Conservation (phyloP, 352 stramenopile genomes). For the Sclerospora graminicola region DNA sequence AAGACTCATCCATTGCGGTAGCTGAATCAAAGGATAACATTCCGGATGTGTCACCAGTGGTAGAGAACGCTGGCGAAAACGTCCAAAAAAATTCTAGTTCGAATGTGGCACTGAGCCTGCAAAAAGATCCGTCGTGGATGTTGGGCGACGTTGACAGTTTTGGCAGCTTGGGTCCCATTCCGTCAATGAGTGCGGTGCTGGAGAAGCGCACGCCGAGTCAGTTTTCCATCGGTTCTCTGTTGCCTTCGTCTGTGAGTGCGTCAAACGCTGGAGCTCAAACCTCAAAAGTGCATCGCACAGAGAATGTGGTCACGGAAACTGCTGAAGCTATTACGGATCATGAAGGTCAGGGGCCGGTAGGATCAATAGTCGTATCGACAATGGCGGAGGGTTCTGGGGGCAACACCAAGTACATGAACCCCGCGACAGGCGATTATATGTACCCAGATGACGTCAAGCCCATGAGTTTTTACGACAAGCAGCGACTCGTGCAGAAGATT, state of each 20-base stretch:
- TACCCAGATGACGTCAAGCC: conserved; percentile 76
- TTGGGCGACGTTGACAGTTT: conserved; percentile 61
- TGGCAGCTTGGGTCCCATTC: conserved; percentile 47
- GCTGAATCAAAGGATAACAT: conserved; percentile 18
- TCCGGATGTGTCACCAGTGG: conserved; percentile 8
- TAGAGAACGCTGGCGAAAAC: conserved; percentile 10
- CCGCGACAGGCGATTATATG: conserved; percentile 69
- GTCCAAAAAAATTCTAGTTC: conserved; percentile 26
- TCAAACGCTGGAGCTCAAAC: conserved; percentile 3
- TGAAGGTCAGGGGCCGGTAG: conserved; percentile 16
- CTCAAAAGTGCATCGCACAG: conserved; percentile 3
- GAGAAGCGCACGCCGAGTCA: conserved; percentile 67
- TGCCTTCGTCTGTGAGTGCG: conserved; percentile 28
- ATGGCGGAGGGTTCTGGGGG: conserved; percentile 45
- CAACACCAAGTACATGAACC: conserved; percentile 63
- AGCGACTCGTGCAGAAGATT: conserved; percentile 79
- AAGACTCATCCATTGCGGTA: neutral
- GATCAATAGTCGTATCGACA: conserved; percentile 10
- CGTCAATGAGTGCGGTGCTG: conserved; percentile 53
- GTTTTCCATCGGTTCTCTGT: conserved; percentile 66
- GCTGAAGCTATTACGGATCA: conserved; percentile 19
- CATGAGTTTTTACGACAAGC: conserved; percentile 80
- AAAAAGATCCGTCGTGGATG: conserved; percentile 75
- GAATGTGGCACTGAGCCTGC: conserved; percentile 42
- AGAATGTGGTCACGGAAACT: conserved; percentile 10